Percentiles rank a stretch among this genome's conserved stretches.
Conservation (phyloP, 2,329 filamentous ascomycete genomes). For the Ramichloridium luteum region DNA sequence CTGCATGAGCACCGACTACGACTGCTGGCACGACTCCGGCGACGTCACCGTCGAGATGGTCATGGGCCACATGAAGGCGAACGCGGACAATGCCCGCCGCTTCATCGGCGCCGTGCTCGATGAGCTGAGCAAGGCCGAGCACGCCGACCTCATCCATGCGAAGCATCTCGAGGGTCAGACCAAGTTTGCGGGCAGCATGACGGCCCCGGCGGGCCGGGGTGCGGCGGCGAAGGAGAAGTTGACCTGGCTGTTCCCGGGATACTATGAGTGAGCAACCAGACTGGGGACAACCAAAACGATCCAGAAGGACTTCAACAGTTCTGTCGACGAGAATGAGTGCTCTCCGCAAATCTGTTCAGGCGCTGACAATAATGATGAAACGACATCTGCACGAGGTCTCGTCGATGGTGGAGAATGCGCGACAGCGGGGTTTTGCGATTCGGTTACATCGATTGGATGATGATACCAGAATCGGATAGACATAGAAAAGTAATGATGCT, state of each 20-base stretch:
- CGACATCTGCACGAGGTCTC: too few species aligned
- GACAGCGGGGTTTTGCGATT: too few species aligned
- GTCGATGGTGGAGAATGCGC: too few species aligned
- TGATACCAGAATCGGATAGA: too few species aligned
- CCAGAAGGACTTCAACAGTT: conserved; percentile 2
- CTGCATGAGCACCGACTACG: conserved; percentile 98
- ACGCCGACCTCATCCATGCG: conserved; percentile 61
- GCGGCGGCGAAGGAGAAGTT: conserved; percentile 67
- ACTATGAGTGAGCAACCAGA: conserved; percentile 39
- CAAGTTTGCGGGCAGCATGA: conserved; percentile 72
- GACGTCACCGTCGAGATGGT: conserved; percentile 93
- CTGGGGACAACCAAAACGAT: neutral
- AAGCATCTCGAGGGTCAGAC: conserved; percentile 69
- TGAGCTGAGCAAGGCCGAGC: conserved; percentile 65
- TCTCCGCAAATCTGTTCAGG: too few species aligned
- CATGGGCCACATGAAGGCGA: conserved; percentile 89
- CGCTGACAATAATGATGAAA: too few species aligned
- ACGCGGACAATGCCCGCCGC: conserved; percentile 72
- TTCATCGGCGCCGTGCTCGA: conserved; percentile 82
- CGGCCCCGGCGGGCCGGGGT: conserved; percentile 61
- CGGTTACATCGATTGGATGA: too few species aligned
- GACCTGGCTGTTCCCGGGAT: conserved; percentile 77
- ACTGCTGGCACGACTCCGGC: conserved; percentile 82
- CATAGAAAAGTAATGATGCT: too few species aligned
- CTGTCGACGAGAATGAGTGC: too few species aligned